Evolutionary conservation across 2,329 filamentous ascomycete species (phyloP), one percentile per base, ranked within the genome.

Genomic region (Periglandula ipomoeae): DNA sequence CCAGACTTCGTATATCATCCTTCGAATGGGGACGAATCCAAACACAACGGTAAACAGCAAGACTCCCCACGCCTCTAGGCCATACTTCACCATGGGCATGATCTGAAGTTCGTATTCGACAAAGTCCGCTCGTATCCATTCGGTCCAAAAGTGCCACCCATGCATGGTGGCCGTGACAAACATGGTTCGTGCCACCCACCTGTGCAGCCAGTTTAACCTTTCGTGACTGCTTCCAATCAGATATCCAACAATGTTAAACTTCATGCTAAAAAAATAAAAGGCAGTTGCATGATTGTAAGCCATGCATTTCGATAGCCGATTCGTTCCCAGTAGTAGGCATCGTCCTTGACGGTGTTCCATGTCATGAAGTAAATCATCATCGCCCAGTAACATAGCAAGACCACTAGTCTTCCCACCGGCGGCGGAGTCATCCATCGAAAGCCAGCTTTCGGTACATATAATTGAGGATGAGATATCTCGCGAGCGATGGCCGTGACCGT

Each of bases 121-220:
- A 50, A 84, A 79, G 50, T 78, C 76, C 48, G 78, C 73, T 10
- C 69, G 68, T 23, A 73, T 73, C 80, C 83, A 87, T 58, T 82
- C 75, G 3, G 69, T 68, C 65, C 81, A 82, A 61, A 86, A 87
- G 61, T 84, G 79, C 56, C 79, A 84, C 51, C 85, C 82, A 56
- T 88, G 84, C 3, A 87, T 73, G 1, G 82, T 81, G 2, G 78
- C 79, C 0, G 81, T 85, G 15, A 87, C 66, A 32, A 87, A 75
- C 67, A 87, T 78, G 48, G 81, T 84, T 50, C 84, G 75, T 3
- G 79, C 81, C 9, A 82, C 78, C 84, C 84, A 88, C 52, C 84
- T 75, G 58, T 88, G 84, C 46, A 87, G 65, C 84, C 84, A 87
- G 61, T 85, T 87, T 50, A 87, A 68, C 8, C 81, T 74, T 64